Evolutionary conservation across 441 rosid species (phyloP).

Genomic region (Iberis amara): DNA sequence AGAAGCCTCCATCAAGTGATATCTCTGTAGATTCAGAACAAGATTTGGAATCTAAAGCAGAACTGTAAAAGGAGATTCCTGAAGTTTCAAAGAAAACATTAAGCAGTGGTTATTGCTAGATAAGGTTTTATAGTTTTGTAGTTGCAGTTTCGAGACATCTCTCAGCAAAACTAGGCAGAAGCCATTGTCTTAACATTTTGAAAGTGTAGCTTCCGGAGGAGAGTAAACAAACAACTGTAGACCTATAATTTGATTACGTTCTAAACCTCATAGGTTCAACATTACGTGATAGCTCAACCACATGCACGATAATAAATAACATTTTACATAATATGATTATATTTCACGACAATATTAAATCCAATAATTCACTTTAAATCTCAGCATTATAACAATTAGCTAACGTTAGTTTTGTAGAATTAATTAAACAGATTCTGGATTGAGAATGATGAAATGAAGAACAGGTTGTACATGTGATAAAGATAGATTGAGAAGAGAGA

Average conservation of each 20-base stretch:
- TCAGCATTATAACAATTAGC: no score
- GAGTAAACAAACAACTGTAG: conserved; percentile 2
- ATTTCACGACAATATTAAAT: no score
- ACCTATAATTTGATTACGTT: not conserved
- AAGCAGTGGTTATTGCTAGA: conserved; percentile 1
- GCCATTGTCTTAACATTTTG: not conserved
- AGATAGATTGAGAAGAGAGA: no score
- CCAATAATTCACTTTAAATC: no score
- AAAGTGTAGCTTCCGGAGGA: conserved; percentile 10
- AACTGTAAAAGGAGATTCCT: conserved; percentile 40
- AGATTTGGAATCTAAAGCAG: conserved; percentile 68
- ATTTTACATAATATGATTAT: no score
- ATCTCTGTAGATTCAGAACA: conserved; percentile 29
- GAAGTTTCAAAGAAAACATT: not conserved
- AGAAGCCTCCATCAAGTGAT: conserved; percentile 25
- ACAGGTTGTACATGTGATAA: no score
- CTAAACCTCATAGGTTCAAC: conserved; percentile 1
- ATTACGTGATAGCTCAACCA: not conserved
- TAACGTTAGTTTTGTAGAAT: no score
- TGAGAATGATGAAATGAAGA: no score
- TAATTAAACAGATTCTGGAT: no score
- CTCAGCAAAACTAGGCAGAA: conserved; percentile 18
- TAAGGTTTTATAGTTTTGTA: conserved; percentile 21
- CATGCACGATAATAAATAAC: conserved; percentile 1
- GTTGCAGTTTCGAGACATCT: conserved; percentile 24